Evolutionary conservation across 129 eudicot genomes (phyloP), one percentile per base, ranked within the genome.

Genomic region (Smallanthus sonchifolius): DNA sequence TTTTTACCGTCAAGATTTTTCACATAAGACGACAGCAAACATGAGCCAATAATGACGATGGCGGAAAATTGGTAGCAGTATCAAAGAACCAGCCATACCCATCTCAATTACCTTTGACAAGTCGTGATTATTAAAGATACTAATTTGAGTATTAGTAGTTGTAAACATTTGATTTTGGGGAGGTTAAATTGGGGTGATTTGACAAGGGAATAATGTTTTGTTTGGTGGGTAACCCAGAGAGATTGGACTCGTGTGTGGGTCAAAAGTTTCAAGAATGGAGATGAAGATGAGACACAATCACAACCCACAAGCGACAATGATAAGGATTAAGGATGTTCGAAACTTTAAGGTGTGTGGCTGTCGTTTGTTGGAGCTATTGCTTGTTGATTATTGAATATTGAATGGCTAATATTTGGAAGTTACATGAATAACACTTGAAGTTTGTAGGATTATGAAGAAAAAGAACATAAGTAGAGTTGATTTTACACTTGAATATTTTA

Each of bases 21-120:
- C 82, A 54, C 79, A 79, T 14, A 64, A 84, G 65, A 79, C 68
- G 52, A 87, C 83, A 74, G 77, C 74, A 78, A 73, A 74, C 43
- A 86, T 79, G 48, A 66, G 83, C 86, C 89, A 87, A 72, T 75
- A 75, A 66, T 72, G 86, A 69, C 75, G 85, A 38, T 79, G 24
- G 62, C 54, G 61, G 83, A 75, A 79, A 70, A 85, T 64, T 36
- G 57, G 35, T 43, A 62, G 76, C 78, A 81, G 73, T 9, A 78
- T 81, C 83, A 76, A 78, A 80, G 80, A 69, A 81, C 42, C 44
- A 11, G 64, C 81, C 81, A 76, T 52, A 20, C 63, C 75, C 48
- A 45, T 61, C 55, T 56, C 55, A 14, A 56, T 61, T 44, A 69
- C 11, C 44, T 65, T 82, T 79, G 74, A 83, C 36, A 66, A 82